Evolutionary conservation across 2,329 filamentous ascomycete genomes (phyloP).

Genomic region (Rutstroemia sydowiana): DNA sequence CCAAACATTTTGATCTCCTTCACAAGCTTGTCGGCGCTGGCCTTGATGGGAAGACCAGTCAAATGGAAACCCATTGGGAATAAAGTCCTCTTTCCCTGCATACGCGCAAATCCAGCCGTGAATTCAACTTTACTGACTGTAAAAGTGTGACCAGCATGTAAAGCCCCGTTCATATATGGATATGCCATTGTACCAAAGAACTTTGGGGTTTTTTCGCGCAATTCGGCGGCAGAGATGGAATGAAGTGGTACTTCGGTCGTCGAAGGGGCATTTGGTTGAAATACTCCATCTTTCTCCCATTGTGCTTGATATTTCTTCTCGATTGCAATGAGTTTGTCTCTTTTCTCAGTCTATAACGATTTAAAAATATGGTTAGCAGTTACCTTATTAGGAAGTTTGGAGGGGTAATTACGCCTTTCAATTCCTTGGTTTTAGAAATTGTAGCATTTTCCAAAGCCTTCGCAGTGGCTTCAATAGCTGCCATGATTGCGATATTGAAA

Average conservation of each 20-base stretch:
- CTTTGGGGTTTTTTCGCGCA: conserved; percentile 78
- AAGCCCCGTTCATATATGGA: conserved; percentile 78
- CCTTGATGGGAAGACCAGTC: conserved; percentile 97
- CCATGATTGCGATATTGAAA: conserved; percentile 35
- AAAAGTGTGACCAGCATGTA: conserved; percentile 90
- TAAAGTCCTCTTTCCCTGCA: conserved; percentile 80
- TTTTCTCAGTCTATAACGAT: conserved; percentile 68
- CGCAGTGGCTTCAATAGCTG: conserved; percentile 29
- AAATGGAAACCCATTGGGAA: conserved; percentile 94
- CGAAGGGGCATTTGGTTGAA: conserved; percentile 79
- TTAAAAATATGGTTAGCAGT: conserved; percentile 16
- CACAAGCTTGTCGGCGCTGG: conserved; percentile 88
- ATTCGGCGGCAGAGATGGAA: conserved; percentile 63
- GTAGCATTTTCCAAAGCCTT: conserved; percentile 44
- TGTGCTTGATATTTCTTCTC: conserved; percentile 90
- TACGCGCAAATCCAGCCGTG: conserved; percentile 73
- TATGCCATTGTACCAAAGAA: conserved; percentile 79
- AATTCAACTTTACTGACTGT: conserved; percentile 93
- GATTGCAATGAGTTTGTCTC: conserved; percentile 70
- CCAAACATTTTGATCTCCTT: conserved; percentile 88
- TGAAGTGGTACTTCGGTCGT: conserved; percentile 69
- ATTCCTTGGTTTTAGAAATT: conserved; percentile 53
- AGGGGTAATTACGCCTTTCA: conserved; percentile 44
- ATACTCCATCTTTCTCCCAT: conserved; percentile 72
- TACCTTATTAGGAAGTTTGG: conserved; percentile 13